A percentile compares a stretch with the other conserved stretches of the same genome.
Conservation (phyloP, 2,329 filamentous ascomycete genomes). For the Scedosporium apiospermum region DNA sequence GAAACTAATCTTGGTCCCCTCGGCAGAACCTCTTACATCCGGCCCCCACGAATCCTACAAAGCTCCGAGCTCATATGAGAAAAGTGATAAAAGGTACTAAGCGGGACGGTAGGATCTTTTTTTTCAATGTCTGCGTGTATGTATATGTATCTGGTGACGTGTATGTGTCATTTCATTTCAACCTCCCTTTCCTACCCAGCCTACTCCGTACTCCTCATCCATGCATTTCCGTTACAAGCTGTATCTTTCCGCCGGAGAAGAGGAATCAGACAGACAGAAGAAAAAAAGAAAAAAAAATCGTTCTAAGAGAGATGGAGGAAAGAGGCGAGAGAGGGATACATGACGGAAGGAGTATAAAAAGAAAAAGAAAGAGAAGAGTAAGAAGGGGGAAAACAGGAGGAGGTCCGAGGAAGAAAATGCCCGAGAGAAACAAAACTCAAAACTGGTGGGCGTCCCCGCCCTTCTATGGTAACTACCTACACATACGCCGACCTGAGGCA, state of each 20-base stretch:
- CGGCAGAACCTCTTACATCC: too few relatives aligned
- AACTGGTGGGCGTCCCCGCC: conserved; percentile 2
- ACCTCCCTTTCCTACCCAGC: not conserved
- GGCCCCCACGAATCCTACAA: too few relatives aligned
- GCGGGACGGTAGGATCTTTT: too few relatives aligned
- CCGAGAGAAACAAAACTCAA: not conserved
- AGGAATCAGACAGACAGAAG: not conserved
- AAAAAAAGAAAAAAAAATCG: not conserved
- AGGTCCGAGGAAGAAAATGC: conserved; percentile 6
- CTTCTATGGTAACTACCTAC: conserved; percentile 6
- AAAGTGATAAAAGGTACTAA: too few relatives aligned
- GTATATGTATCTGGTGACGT: not conserved
- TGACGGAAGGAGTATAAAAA: not conserved
- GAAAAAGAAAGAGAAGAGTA: not conserved
- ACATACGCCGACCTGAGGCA: conserved; percentile 4
- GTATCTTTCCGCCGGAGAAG: conserved; percentile 2
- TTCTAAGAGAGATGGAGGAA: not conserved
- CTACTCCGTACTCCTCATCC: conserved; percentile 7
- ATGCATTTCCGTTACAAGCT: conserved; percentile 6
- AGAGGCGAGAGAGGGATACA: not conserved
- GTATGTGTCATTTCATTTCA: not conserved
- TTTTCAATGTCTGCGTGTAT: not conserved
- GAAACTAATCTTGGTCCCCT: too few relatives aligned
- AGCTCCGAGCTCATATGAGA: too few relatives aligned
- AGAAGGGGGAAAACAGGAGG: not conserved